A percentile compares a stretch with the other conserved stretches of the same genome.
Evolutionary conservation across 1,284 basidiomycete species (phyloP).

Genomic region (Limonomyces culmigenus): DNA sequence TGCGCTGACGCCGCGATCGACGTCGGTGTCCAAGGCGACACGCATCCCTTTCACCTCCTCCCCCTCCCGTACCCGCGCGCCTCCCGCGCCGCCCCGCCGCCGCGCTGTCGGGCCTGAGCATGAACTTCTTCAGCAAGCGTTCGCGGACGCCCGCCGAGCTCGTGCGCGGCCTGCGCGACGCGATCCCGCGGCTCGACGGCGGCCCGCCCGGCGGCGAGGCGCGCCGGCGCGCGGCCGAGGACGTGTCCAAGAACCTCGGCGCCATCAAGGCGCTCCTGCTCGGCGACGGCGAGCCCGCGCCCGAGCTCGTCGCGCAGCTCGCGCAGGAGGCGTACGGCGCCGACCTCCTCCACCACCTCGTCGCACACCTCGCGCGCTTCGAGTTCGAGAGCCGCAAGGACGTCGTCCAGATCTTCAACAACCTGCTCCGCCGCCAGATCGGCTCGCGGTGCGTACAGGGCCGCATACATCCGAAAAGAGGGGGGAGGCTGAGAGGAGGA

Average conservation of each 20-base stretch:
- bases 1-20: too few species aligned
- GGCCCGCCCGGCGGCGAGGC: constrained; percentile 60
- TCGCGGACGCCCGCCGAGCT: constrained; percentile 74
- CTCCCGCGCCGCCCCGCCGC: too few species aligned
- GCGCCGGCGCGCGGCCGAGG: constrained; percentile 73
- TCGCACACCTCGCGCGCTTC: constrained; percentile 70
- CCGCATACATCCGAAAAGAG: neutral
- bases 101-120: too few species aligned
- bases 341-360: constrained; percentile 73
- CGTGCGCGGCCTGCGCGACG: constrained; percentile 64
- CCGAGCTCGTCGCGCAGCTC: constrained; percentile 81
- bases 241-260: constrained; percentile 77
- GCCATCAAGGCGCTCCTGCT: constrained; percentile 79
- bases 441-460: constrained; percentile 48
- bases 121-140: constrained; percentile 95
- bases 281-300: constrained; percentile 65
- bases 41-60: too few species aligned
- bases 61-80: too few species aligned
- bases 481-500: too few species aligned
- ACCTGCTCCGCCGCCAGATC: constrained; percentile 88
- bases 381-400: constrained; percentile 98
- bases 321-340: constrained; percentile 92
- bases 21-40: too few species aligned
- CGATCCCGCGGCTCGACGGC: constrained; percentile 60
- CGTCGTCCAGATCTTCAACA: constrained; percentile 90